Conservation (phyloP, 1,284 basidiomycete species). For the Xerocomus nothofagi region DNA sequence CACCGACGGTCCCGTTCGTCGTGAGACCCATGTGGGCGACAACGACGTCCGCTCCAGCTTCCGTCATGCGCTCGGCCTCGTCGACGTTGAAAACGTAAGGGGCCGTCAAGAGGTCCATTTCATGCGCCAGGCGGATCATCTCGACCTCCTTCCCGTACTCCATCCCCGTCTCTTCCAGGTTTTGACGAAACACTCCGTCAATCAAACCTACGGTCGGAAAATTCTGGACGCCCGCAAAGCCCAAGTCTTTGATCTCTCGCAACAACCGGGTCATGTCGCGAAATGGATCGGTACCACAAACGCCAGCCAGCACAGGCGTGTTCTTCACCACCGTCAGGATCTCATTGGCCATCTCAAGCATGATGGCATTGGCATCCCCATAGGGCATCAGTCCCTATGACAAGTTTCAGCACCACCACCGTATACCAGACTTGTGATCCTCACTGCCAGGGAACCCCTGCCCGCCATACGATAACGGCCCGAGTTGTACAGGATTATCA, state of each 20-base stretch:
- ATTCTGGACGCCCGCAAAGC: constrained; percentile 32
- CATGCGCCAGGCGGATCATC: constrained; percentile 31
- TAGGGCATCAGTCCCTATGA: constrained; percentile 34
- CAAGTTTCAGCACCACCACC: background rate
- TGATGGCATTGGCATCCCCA: constrained; percentile 33
- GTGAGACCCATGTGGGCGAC: constrained; percentile 36
- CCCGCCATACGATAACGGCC: constrained; percentile 34
- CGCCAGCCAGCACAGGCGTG: constrained; percentile 30
- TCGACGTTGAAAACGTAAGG: constrained; percentile 31
- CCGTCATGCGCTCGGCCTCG: constrained; percentile 28
- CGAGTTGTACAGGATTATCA: constrained; percentile 34
- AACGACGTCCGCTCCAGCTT: constrained; percentile 30
- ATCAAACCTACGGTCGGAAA: constrained; percentile 35
- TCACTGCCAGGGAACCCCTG: constrained; percentile 31
- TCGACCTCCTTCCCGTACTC: constrained; percentile 34
- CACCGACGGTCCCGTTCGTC: constrained; percentile 29
- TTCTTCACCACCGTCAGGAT: constrained; percentile 30
- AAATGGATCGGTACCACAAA: constrained; percentile 34
- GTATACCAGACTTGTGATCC: constrained; percentile 3
- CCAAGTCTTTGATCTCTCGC: constrained; percentile 28
- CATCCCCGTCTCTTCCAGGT: constrained; percentile 36
- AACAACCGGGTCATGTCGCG: constrained; percentile 29
- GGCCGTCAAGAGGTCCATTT: constrained; percentile 30
- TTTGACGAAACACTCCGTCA: constrained; percentile 33
- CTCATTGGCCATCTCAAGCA: constrained; percentile 34